phyloP scores from a whole-genome alignment of 768 basidiomycete species.

The Chalciporus chontae region DNA sequence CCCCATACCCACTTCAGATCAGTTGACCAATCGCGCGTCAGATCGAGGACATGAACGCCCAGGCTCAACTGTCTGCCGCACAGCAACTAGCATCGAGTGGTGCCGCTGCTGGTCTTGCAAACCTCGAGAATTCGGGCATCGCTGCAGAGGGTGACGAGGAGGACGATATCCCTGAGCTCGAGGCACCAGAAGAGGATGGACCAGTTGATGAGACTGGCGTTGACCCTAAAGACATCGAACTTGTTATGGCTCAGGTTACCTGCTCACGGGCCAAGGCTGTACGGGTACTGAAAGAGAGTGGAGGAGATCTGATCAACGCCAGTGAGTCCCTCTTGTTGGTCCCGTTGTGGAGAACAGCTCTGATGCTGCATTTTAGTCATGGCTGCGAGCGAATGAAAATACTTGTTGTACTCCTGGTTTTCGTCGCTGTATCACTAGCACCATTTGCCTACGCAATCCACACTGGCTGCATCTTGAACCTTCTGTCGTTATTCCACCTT shows the following conservation, averaged over 20 bases:
- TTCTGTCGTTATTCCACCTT: background rate
- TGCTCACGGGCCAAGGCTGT: slow-evolving; percentile 93
- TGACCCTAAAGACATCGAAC: slow-evolving; percentile 91
- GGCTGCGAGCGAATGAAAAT: slow-evolving; percentile 82
- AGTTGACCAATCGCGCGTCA: slow-evolving; percentile 19
- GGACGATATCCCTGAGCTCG: slow-evolving; percentile 82
- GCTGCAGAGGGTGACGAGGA: slow-evolving; percentile 57
- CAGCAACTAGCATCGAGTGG: slow-evolving; percentile 68
- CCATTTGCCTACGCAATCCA: slow-evolving; percentile 22
- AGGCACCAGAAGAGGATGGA: slow-evolving; percentile 78
- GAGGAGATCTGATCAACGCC: slow-evolving; percentile 94
- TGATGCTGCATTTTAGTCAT: slow-evolving; percentile 56
- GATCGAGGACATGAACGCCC: slow-evolving; percentile 87
- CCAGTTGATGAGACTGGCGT: slow-evolving; percentile 83
- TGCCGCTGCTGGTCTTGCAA: slow-evolving; percentile 41
- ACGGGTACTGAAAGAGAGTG: slow-evolving; percentile 83
- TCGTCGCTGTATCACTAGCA: slow-evolving; percentile 29
- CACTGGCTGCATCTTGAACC: slow-evolving; percentile 10
- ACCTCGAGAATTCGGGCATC: slow-evolving; percentile 48
- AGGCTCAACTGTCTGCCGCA: slow-evolving; percentile 71
- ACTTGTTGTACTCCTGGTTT: slow-evolving; percentile 32
- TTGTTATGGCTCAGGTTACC: slow-evolving; percentile 86
- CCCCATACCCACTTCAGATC: slow-evolving; percentile 8
- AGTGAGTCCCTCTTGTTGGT: slow-evolving; percentile 54
- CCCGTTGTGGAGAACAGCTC: slow-evolving; percentile 1